Evolutionary conservation across 305 asterid genomes (phyloP), one percentile per base, ranked within the genome.

Genomic region (Euphrasia arctica): DNA sequence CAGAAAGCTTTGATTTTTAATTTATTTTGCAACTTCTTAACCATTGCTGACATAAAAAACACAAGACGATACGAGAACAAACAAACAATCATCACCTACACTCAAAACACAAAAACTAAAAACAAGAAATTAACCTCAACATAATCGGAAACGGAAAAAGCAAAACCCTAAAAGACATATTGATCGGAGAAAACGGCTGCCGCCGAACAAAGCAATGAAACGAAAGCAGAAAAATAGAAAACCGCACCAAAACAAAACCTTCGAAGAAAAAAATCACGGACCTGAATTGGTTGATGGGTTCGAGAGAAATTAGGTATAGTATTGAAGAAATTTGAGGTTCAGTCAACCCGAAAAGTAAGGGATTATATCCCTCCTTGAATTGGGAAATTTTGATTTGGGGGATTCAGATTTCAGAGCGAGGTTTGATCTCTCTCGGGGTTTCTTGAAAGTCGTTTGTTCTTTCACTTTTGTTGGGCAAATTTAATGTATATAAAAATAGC

Each of bases 101-200:
- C 58, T 51, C 34, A 54, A 64, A 74, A 62, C 60, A 65, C 49
- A 67, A 14, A 12, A n/a, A 7, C 54, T 25, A 6, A 4, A n/a
- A n/a, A 48, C 13, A n/a, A 65, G 67, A 75, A 80, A 62, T 65
- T 58, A 72, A 75, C 87, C 83, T 77, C 75, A 75, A 58, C 87
- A 72, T 86, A 43, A 65, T 74, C 4, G 69, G 28, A 71, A 73
- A 64, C 72, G 13, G 78, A 18, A 70, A 74, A 66, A 67, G 59
- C 22, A 64, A 83, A 76, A 68, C 79, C 79, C 78, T 69, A 61
- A 45, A 57, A 13, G 70, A 36, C 64, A 73, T 60, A 10, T n/a
- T 12, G 14, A 48, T 48, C 13, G 0, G 4, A 48, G 1, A 0
- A 11, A 5, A n/a, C 14, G 13, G 13, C 8, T 11, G 5, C 14